Conservation (phyloP, 441 rosid genomes). For the Euphorbia schlechtendalii region DNA sequence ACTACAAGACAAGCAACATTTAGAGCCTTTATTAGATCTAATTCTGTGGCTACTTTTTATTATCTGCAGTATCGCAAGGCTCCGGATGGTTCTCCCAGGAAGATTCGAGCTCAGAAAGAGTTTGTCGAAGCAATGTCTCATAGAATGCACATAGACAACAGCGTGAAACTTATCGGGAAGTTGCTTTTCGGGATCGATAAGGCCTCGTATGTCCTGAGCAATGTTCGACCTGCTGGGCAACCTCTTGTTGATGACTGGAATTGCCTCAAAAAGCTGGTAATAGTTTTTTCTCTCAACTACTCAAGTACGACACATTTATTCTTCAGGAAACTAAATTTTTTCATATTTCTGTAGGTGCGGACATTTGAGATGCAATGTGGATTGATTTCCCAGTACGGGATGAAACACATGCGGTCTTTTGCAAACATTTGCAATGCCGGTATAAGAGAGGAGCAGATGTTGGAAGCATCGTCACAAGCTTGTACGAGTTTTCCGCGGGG, state of each 20-base stretch:
- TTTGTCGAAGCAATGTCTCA: constrained; percentile 84
- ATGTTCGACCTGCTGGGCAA: constrained; percentile 55
- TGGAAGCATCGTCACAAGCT: constrained; percentile 77
- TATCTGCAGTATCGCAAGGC: constrained; percentile 68
- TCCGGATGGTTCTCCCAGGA: constrained; percentile 73
- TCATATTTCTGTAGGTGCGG: constrained; percentile 57
- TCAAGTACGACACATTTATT: too few species aligned
- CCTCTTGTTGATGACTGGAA: constrained; percentile 94
- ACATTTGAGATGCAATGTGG: constrained; percentile 78
- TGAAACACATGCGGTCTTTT: constrained; percentile 88
- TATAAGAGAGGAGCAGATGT: constrained; percentile 50
- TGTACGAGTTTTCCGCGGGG: constrained; percentile 53
- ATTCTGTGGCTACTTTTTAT: too few species aligned
- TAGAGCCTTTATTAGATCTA: too few species aligned
- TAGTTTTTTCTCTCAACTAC: too few species aligned
- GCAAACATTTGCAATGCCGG: constrained; percentile 90
- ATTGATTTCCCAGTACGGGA: constrained; percentile 78
- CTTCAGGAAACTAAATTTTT: background rate
- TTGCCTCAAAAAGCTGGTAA: constrained; percentile 77
- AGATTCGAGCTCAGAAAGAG: constrained; percentile 72
- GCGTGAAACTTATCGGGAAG: constrained; percentile 62
- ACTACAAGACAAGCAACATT: too few species aligned
- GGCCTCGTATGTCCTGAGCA: constrained; percentile 48
- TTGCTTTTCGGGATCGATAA: constrained; percentile 68
- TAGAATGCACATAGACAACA: constrained; percentile 70